Percentiles rank a stretch among this genome's conserved stretches.
phyloP scores from a whole-genome alignment of 805 yeast species.

The Ogataea methylovora region DNA sequence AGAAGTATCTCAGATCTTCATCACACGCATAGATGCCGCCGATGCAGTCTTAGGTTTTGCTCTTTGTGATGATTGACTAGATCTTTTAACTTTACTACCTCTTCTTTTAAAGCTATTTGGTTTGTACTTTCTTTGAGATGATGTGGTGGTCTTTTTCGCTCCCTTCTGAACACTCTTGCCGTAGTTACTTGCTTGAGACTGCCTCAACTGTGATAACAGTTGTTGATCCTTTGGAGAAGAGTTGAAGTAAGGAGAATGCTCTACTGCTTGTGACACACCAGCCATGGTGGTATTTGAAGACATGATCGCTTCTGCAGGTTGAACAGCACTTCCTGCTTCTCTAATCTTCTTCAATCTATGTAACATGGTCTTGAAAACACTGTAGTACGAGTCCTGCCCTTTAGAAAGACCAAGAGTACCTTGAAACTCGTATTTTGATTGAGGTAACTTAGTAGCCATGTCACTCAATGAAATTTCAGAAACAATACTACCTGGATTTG shows the following conservation, averaged over 20 bases:
- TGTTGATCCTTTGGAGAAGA: constrained; percentile 3
- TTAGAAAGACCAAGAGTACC: constrained; percentile 28
- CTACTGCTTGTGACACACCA: constrained; percentile 5
- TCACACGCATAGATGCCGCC: no score
- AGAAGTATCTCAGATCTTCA: no score
- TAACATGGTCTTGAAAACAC: constrained; percentile 16
- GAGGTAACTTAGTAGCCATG: constrained; percentile 50
- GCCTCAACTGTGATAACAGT: constrained; percentile 7
- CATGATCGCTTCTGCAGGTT: constrained; percentile 7
- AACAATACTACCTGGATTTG: constrained; percentile 26
- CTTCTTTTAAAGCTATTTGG: no score
- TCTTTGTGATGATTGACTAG: no score
- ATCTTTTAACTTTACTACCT: no score
- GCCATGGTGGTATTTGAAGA: constrained; percentile 8
- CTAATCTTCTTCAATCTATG: constrained; percentile 14
- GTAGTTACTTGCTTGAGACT: background rate
- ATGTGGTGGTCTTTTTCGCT: background rate
- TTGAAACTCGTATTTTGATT: constrained; percentile 37
- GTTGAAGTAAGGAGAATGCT: constrained; percentile 7
- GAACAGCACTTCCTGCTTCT: constrained; percentile 1
- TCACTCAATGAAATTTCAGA: constrained; percentile 38
- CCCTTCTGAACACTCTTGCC: background rate
- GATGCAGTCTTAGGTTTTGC: no score
- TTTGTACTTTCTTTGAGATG: background rate
- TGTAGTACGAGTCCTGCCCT: constrained; percentile 21